These are phyloP conservation scores for Collariella sp. DNA, from an alignment of 495 filamentous ascomycete species.

Conservation along the genomic window DNA sequence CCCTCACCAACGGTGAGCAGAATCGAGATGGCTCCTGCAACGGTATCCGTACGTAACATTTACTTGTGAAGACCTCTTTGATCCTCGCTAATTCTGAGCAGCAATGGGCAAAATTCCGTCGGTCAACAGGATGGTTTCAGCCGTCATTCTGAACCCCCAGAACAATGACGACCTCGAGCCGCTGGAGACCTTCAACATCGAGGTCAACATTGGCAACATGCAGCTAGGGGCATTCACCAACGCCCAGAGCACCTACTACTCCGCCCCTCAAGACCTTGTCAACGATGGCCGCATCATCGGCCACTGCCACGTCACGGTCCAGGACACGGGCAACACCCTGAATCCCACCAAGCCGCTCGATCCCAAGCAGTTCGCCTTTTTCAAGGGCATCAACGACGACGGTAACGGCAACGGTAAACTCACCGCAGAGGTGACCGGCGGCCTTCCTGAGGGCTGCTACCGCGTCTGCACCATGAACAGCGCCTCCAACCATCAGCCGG, in stretches of 20 bases:
- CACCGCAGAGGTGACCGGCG: slow-evolving; percentile 47
- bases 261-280: slow-evolving; percentile 55
- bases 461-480: slow-evolving; percentile 64
- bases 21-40: slow-evolving; percentile 61
- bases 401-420: slow-evolving; percentile 57
- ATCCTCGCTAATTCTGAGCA: slow-evolving; percentile 25
- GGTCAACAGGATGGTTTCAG: slow-evolving; percentile 55
- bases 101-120: slow-evolving; percentile 67
- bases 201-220: slow-evolving; percentile 53
- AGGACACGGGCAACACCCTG: slow-evolving; percentile 46
- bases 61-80: background rate
- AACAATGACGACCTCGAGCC: slow-evolving; percentile 39
- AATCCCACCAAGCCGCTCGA: slow-evolving; percentile 47
- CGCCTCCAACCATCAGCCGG: slow-evolving; percentile 67
- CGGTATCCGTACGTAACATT: slow-evolving; percentile 49
- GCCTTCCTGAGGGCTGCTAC: slow-evolving; percentile 59
- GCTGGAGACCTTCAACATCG: slow-evolving; percentile 49
- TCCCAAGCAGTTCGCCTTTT: slow-evolving; percentile 55
- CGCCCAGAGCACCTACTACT: slow-evolving; percentile 55
- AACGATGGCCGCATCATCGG: slow-evolving; percentile 51
- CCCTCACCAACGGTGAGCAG: slow-evolving; percentile 62
- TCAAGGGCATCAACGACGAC: slow-evolving; percentile 69
- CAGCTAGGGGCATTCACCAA: slow-evolving; percentile 59
- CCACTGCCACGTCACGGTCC: slow-evolving; percentile 65
- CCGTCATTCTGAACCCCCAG: slow-evolving; percentile 50